These are phyloP conservation scores for Lolium rigidum DNA, from an alignment of 176 grass and related monocot genomes.

Conservation along the genomic window DNA sequence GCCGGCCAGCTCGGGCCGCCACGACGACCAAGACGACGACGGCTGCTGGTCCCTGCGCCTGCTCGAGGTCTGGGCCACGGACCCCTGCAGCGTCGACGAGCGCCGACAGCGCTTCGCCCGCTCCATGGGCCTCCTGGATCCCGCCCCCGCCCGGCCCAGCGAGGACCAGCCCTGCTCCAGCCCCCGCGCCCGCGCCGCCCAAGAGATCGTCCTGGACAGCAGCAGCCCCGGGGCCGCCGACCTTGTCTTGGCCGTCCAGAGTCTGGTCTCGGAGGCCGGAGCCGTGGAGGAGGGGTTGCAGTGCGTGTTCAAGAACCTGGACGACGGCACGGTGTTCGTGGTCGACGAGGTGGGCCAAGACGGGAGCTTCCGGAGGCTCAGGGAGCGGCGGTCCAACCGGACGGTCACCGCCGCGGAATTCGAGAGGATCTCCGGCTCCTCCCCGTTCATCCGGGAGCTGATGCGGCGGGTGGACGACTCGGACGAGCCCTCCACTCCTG, in stretches of 20 bases:
- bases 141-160: neutral
- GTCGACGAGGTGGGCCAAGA: conserved; percentile 67
- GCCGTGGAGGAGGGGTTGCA: conserved; percentile 32
- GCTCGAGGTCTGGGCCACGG: conserved; percentile 65
- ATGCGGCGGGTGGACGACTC: conserved; percentile 71
- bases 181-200: conserved; percentile 9
- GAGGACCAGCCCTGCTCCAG: conserved; percentile 9
- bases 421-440: conserved; percentile 62
- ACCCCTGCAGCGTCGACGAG: conserved; percentile 57
- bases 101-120: conserved; percentile 62
- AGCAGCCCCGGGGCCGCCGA: neutral
- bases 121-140: conserved; percentile 60
- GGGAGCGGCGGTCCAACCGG: conserved; percentile 61
- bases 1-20: conserved; percentile 46
- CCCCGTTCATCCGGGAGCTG: conserved; percentile 65
- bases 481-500: conserved; percentile 27
- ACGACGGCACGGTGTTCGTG: conserved; percentile 76
- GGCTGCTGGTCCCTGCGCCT: conserved; percentile 25
- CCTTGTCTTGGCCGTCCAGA: neutral
- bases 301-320: conserved; percentile 77
- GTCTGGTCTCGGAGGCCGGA: conserved; percentile 4
- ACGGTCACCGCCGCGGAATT: conserved; percentile 65
- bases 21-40: neutral
- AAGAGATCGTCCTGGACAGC: conserved; percentile 39
- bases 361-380: conserved; percentile 65